phyloP scores from a whole-genome alignment of 352 stramenopile species.

The Blastocystis sp. region DNA sequence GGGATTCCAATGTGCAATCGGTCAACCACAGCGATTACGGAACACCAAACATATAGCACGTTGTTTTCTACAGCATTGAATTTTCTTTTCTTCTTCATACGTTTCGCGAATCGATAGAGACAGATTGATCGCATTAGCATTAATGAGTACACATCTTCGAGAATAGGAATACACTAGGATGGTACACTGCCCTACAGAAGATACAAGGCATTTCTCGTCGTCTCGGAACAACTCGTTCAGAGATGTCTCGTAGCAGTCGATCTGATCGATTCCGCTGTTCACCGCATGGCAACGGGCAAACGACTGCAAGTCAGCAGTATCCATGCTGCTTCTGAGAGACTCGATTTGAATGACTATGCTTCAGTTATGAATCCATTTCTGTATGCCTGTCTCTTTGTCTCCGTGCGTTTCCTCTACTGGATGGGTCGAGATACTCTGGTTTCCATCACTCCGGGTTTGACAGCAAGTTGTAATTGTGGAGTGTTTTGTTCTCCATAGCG shows the following conservation, averaged over 20 bases:
- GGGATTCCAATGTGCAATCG: background rate
- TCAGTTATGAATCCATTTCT: background rate
- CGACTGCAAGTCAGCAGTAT: background rate
- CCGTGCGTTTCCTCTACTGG: background rate
- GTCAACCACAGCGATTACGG: background rate
- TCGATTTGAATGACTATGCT: background rate
- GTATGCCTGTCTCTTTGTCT: background rate
- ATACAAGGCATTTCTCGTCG: background rate
- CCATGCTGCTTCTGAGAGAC: background rate
- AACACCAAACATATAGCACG: background rate
- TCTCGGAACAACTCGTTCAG: background rate
- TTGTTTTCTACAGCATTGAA: background rate
- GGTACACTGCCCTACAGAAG: background rate
- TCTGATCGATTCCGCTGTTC: background rate
- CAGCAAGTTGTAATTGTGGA: background rate
- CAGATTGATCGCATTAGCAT: background rate
- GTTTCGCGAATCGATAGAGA: background rate
- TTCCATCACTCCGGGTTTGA: background rate
- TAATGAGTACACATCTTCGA: background rate
- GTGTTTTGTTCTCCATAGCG: background rate
- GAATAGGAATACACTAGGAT: background rate
- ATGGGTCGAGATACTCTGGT: background rate
- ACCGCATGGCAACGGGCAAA: background rate
- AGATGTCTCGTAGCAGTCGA: background rate
- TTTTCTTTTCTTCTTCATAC: no score